Conservation (phyloP, 129 eudicot species). For the Lactuca sativa region DNA sequence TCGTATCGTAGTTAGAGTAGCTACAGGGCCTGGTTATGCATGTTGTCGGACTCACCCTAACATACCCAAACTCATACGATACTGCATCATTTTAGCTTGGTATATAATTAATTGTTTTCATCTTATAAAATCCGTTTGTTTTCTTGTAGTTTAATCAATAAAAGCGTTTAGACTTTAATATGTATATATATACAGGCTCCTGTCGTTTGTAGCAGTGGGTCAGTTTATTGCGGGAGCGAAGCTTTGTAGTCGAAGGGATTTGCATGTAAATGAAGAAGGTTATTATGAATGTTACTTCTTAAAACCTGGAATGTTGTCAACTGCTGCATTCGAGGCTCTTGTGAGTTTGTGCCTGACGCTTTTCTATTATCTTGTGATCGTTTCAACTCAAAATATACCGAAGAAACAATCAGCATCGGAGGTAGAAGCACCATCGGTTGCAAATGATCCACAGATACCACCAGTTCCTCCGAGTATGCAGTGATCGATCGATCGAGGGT, state of each 20-base stretch:
- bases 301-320: constrained; percentile 18
- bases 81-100: constrained; percentile 21
- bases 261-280: neutral
- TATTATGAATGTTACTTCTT: constrained; percentile 8
- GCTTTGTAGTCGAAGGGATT: constrained; percentile 1
- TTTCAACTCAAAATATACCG: constrained; percentile 20
- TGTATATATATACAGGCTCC: constrained; percentile 20
- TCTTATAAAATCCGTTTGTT: neutral
- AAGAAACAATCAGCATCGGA: neutral
- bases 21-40: constrained; percentile 28
- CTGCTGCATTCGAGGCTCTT: constrained; percentile 26
- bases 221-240: constrained; percentile 30
- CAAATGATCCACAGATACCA: constrained; percentile 1
- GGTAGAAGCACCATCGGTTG: constrained; percentile 20
- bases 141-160: neutral
- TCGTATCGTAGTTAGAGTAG: constrained; percentile 26
- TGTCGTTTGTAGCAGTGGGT: constrained; percentile 21
- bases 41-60: constrained; percentile 21
- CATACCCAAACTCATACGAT: constrained; percentile 32
- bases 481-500: neutral
- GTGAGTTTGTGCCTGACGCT: constrained; percentile 20
- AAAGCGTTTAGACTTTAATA: neutral
- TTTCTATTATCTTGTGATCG: constrained; percentile 32
- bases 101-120: neutral
- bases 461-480: constrained; percentile 5